A percentile compares a stretch with the other conserved stretches of the same genome.
phyloP scores from a whole-genome alignment of 139 green algal genomes.

The Pedinophyceae sp. region DNA sequence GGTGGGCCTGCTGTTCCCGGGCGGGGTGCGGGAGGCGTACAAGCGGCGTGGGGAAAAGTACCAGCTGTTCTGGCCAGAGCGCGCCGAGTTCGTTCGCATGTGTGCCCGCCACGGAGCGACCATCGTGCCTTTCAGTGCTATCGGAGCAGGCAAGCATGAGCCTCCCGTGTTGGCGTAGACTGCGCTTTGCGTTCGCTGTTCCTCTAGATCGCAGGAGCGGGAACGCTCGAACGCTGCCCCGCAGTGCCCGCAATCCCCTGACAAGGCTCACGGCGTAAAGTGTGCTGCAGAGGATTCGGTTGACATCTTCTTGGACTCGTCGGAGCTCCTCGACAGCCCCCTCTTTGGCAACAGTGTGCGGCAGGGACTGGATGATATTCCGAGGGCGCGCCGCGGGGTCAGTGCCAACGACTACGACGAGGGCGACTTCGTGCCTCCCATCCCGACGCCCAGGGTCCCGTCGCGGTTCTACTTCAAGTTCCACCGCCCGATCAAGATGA shows the following conservation, averaged over 20 bases:
- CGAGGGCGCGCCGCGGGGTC: not conserved
- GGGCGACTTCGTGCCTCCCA: not conserved
- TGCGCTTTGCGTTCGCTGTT: too few species aligned
- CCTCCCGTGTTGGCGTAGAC: too few species aligned
- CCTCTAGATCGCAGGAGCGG: too few species aligned
- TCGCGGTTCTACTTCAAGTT: not conserved
- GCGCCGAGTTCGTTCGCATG: constrained; percentile 82
- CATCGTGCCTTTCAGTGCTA: constrained; percentile 80
- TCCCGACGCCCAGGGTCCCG: not conserved
- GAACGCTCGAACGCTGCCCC: not conserved
- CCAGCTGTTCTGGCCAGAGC: constrained; percentile 77
- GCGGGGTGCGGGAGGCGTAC: constrained; percentile 52
- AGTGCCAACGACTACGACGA: not conserved
- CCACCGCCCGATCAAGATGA: not conserved
- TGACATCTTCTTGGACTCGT: too few species aligned
- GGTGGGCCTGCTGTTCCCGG: constrained; percentile 89
- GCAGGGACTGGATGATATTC: too few species aligned
- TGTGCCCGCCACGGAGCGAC: constrained; percentile 65
- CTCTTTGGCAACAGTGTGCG: too few species aligned
- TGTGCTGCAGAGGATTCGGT: too few species aligned
- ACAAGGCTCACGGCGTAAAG: too few species aligned
- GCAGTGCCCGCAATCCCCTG: not conserved
- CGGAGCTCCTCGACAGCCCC: too few species aligned
- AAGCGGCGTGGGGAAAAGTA: constrained; percentile 71
- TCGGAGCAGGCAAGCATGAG: too few species aligned